These are phyloP conservation scores for Colletotrichum godetiae DNA, from an alignment of 2,329 filamentous ascomycete species.

Conservation along the genomic window DNA sequence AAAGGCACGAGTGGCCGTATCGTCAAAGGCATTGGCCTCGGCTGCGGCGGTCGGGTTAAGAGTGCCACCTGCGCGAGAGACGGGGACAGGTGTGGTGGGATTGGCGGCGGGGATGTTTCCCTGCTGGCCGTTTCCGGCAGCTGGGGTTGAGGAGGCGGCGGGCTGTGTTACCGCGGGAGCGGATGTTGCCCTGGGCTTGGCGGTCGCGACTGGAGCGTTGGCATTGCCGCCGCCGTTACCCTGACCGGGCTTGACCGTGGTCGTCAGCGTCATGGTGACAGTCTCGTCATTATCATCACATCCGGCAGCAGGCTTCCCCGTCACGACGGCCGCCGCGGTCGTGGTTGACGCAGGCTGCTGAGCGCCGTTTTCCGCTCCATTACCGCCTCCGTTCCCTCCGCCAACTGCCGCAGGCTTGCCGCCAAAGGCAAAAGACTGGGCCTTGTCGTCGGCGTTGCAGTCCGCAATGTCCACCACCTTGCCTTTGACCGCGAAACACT, in stretches of 20 bases:
- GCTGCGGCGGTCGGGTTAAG: constrained; percentile 62
- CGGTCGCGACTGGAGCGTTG: neutral
- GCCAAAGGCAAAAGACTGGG: constrained; percentile 55
- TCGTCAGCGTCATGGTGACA: constrained; percentile 15
- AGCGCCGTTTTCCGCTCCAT: neutral
- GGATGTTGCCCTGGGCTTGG: constrained; percentile 1
- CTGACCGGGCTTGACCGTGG: constrained; percentile 3
- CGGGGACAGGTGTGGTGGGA: constrained; percentile 56
- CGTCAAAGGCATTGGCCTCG: constrained; percentile 59
- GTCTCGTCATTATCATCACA: constrained; percentile 4
- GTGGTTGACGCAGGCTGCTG: constrained; percentile 1
- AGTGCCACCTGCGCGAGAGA: constrained; percentile 61
- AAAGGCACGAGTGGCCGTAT: constrained; percentile 58
- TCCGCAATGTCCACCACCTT: constrained; percentile 55
- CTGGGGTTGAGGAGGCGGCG: neutral
- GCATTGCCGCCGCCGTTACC: constrained; percentile 5
- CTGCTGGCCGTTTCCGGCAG: constrained; percentile 9
- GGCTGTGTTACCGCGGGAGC: neutral
- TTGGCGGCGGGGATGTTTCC: constrained; percentile 45
- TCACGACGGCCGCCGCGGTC: constrained; percentile 5
- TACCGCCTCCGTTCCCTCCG: neutral
- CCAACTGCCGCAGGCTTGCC: neutral
- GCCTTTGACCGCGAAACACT: constrained; percentile 59
- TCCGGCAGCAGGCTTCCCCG: neutral
- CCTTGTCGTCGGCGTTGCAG: constrained; percentile 52